Base-by-base conservation (phyloP, 2,329 filamentous ascomycete genomes). In the Curvularia verruculosa region DNA sequence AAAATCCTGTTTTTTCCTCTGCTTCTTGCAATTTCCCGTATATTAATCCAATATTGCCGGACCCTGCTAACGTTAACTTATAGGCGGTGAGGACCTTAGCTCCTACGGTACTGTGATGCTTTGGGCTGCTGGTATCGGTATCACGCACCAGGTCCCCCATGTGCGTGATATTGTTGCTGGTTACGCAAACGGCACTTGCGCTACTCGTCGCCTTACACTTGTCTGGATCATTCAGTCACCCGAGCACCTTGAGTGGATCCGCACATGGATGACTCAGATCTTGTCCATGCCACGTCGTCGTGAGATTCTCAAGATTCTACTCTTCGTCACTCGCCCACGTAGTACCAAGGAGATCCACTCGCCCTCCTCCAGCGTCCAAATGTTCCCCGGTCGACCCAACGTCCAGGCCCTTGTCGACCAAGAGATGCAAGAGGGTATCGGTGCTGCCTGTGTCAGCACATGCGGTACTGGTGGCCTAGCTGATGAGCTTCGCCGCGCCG, bases 211-310 rank as follows among this genome's bases (percentile, higher is more conserved):
- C 39, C 80, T 98, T 45, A 91, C 89, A 1, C 86, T 98, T 7
- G 86, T 97, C 58, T 98, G 95, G 95, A 89, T 96, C 70, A 90
- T 98, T 63, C 91, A 95, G 60, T 91, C 92, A 53, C 89, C 90
- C 36, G 90, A 96, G 70, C 88, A 94, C 54, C 84, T 98, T 7
- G 92, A 96, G 75, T 98, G 95, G 94, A 90, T 96, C 57, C 87
- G 91, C 7, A 91, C 91, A 5, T 98, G 91, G 89, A 92, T 93
- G 90, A 92, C 89, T 3, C 84, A 88, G 69, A 91, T 98, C 52
- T 83, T 98, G 29, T 84, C 84, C 54, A 89, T 97, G 83, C 89
- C 91, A 12, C 85, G 87, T 66, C 88, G 93, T 52, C 87, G 90
- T 56, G 91, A 96, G 48, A 83, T 96, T 28, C 84, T 99, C 43